Evolutionary conservation across 2,329 filamentous ascomycete genomes (phyloP).

Genomic region (Amphichorda felina): DNA sequence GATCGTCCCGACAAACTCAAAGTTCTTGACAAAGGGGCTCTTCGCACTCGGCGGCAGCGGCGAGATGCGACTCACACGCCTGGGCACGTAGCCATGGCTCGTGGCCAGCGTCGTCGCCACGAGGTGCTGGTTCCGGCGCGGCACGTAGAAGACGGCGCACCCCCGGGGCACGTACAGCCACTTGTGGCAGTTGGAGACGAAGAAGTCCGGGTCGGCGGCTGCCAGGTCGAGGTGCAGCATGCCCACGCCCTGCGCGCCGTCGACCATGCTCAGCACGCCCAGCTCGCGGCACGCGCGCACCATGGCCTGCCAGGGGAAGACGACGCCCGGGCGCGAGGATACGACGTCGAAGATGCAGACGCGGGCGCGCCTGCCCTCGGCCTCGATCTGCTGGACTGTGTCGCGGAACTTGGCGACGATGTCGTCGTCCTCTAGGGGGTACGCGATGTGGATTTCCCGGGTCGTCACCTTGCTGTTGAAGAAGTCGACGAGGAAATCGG

Average conservation of each 20-base stretch:
- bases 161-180: constrained; percentile 77
- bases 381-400: constrained; percentile 39
- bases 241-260: constrained; percentile 77
- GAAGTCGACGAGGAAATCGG: constrained; percentile 59
- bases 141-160: constrained; percentile 72
- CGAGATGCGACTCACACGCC: constrained; percentile 13
- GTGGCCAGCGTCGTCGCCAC: constrained; percentile 69
- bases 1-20: constrained; percentile 66
- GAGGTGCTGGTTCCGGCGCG: constrained; percentile 60
- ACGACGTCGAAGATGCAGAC: constrained; percentile 71
- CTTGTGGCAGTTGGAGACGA: constrained; percentile 80
- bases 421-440: constrained; percentile 59
- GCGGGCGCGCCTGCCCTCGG: constrained; percentile 48
- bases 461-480: constrained; percentile 29
- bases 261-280: constrained; percentile 61
- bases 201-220: constrained; percentile 67
- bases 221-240: constrained; percentile 61
- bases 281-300: constrained; percentile 51
- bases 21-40: constrained; percentile 53
- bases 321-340: constrained; percentile 64
- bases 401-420: constrained; percentile 49
- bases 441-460: constrained; percentile 46
- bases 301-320: constrained; percentile 66
- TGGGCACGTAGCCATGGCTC: constrained; percentile 61
- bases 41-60: constrained; percentile 33